Percentiles rank a stretch among this genome's conserved stretches.
phyloP scores from a whole-genome alignment of 352 stramenopile species.

The Phytophthora constricta region DNA sequence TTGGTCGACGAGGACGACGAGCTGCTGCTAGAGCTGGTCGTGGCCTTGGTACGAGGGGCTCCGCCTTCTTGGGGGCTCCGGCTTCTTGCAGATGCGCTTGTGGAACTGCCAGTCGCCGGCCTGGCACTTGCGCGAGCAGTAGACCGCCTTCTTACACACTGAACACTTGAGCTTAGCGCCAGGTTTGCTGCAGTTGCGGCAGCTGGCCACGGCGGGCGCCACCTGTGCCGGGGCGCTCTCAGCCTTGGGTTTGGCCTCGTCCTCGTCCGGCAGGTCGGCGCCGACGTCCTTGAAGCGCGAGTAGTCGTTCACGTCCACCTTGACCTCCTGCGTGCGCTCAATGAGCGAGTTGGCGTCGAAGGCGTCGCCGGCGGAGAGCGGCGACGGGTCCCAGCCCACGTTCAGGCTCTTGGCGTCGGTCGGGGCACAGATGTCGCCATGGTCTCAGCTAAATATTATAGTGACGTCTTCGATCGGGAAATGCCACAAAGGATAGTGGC shows the following conservation, averaged over 20 bases:
- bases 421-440: constrained; percentile 34
- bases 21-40: constrained; percentile 11
- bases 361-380: constrained; percentile 24
- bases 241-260: constrained; percentile 23
- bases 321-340: constrained; percentile 65
- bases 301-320: constrained; percentile 87
- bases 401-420: constrained; percentile 40
- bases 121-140: constrained; percentile 83
- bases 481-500: not conserved
- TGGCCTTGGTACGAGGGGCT: constrained; percentile 23
- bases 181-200: constrained; percentile 80
- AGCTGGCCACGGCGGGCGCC: constrained; percentile 33
- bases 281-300: constrained; percentile 87
- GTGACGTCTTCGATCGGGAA: too few species aligned
- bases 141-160: constrained; percentile 86
- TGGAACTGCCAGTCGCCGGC: constrained; percentile 88
- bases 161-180: constrained; percentile 88
- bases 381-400: constrained; percentile 59
- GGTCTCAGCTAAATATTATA: too few species aligned
- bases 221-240: not conserved
- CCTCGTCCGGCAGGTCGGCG: constrained; percentile 50
- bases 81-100: constrained; percentile 90
- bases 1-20: constrained; percentile 30
- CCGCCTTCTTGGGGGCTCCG: constrained; percentile 63
- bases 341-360: constrained; percentile 60